Conservation (phyloP, 164 flowering plant species). For the Paratinospora sagittata region DNA sequence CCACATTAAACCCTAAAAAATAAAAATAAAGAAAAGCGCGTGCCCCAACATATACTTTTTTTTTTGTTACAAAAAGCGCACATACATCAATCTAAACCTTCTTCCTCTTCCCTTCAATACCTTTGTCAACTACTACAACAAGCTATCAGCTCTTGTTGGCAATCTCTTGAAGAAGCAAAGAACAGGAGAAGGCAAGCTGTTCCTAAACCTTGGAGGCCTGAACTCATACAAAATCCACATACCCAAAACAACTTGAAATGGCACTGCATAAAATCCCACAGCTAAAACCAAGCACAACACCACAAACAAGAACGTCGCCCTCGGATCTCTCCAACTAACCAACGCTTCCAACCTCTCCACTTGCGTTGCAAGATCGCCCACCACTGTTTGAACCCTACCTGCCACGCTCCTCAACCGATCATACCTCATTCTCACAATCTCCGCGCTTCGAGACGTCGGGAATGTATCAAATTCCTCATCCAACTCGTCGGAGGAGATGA, state of each 20-base stretch:
- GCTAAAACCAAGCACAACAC: conserved; percentile 59
- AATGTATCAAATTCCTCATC: conserved; percentile 80
- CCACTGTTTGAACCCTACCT: conserved; percentile 67
- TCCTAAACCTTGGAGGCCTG: conserved; percentile 73
- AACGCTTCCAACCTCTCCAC: conserved; percentile 70
- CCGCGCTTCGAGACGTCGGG: conserved; percentile 52
- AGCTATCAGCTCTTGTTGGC: conserved; percentile 64
- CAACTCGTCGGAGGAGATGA: conserved; percentile 56
- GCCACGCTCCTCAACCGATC: conserved; percentile 67
- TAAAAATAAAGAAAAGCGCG: too few relatives aligned
- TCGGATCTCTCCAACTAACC: conserved; percentile 73
- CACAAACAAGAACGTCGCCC: conserved; percentile 60
- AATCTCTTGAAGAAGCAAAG: conserved; percentile 64
- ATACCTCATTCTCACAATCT: conserved; percentile 59
- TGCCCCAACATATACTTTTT: too few relatives aligned
- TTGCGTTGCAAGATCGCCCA: conserved; percentile 74
- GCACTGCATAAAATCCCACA: conserved; percentile 55
- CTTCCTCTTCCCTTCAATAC: too few relatives aligned
- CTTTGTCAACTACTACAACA: too few relatives aligned
- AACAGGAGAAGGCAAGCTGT: conserved; percentile 58
- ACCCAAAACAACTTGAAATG: conserved; percentile 54
- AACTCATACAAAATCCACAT: conserved; percentile 44
- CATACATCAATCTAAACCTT: too few relatives aligned
- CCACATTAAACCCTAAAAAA: too few relatives aligned
- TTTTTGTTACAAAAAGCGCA: too few relatives aligned